Conservation (phyloP, 306 rosid genomes). For the Ochetophila trinervis region DNA sequence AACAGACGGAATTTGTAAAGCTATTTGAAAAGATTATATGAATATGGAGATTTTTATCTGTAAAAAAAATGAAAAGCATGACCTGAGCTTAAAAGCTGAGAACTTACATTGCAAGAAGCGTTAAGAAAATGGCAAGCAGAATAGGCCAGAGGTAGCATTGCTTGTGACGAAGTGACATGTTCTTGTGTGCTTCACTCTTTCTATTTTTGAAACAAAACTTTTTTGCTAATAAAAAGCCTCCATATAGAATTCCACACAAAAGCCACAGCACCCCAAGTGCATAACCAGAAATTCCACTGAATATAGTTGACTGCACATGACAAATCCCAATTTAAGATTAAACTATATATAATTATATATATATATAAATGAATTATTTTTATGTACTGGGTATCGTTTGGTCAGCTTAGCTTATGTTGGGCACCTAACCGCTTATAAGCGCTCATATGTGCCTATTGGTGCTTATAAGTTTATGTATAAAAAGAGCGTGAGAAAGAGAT, state of each 20-base stretch:
- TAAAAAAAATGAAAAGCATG: too few species aligned
- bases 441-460: too few species aligned
- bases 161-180: constrained; percentile 15
- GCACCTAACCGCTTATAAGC: too few species aligned
- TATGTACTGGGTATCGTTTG: too few species aligned
- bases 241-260: constrained; percentile 60
- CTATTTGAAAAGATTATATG: too few species aligned
- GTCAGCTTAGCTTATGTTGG: too few species aligned
- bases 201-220: constrained; percentile 28
- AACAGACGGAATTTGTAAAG: too few species aligned
- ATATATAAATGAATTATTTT: not conserved
- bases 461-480: not conserved
- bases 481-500: constrained; percentile 20
- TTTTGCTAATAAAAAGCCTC: constrained; percentile 28
- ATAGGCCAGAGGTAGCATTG: constrained; percentile 33
- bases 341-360: not conserved
- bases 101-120: constrained; percentile 58
- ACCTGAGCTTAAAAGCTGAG: not conserved
- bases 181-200: constrained; percentile 26
- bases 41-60: too few species aligned
- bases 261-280: constrained; percentile 60
- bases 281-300: constrained; percentile 69
- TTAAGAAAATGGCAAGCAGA: constrained; percentile 39
- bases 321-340: not conserved
- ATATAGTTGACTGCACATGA: constrained; percentile 57